A percentile compares a stretch with the other conserved stretches of the same genome.
Conservation (phyloP, 768 basidiomycete genomes). For the Mycena polygramma region DNA sequence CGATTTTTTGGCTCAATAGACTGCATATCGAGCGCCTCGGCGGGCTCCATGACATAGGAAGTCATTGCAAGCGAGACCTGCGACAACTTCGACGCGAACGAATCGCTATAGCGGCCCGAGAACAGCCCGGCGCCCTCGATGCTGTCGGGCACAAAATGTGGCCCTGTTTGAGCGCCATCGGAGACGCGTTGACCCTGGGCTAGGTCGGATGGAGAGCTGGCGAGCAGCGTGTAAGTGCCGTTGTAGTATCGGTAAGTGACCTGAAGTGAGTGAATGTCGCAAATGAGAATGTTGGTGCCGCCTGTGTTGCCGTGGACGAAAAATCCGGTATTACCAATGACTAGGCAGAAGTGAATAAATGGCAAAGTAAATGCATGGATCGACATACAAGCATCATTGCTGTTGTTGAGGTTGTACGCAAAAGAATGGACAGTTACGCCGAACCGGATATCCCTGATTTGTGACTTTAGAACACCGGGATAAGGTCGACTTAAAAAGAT, state of each 20-base stretch:
- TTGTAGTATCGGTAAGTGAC: constrained; percentile 27
- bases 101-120: constrained; percentile 10
- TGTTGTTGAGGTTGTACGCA: background rate
- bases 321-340: constrained; percentile 25
- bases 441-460: constrained; percentile 6
- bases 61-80: constrained; percentile 9
- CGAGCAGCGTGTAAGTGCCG: background rate
- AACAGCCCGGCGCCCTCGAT: constrained; percentile 18
- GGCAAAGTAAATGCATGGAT: background rate
- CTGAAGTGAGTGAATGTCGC: background rate
- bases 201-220: background rate
- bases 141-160: background rate
- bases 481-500: background rate
- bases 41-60: constrained; percentile 6
- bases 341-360: background rate
- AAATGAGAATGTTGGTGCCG: constrained; percentile 14
- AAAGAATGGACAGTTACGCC: background rate
- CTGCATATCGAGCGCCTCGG: background rate
- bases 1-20: background rate
- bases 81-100: constrained; percentile 9
- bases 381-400: background rate
- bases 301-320: constrained; percentile 18
- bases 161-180: background rate
- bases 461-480: background rate
- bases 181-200: constrained; percentile 17